phyloP scores from a whole-genome alignment of 768 basidiomycete species.

The Heimioporus sp. region DNA sequence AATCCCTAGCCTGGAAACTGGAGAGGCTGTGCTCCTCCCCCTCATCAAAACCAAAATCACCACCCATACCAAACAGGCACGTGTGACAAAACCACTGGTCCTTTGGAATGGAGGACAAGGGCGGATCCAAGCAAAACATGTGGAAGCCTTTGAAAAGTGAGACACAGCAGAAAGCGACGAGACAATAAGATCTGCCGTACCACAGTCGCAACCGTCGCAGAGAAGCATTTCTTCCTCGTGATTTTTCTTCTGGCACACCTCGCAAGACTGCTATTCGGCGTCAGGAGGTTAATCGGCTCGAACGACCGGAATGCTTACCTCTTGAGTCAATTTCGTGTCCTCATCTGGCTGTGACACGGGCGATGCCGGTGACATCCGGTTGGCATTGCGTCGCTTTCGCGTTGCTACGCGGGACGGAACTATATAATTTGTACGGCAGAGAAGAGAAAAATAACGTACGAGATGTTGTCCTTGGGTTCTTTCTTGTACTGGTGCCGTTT shows the following conservation, averaged over 20 bases:
- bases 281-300: conserved; percentile 15
- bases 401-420: conserved; percentile 29
- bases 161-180: conserved; percentile 11
- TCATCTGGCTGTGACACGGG: conserved; percentile 27
- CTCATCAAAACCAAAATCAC: conserved; percentile 97
- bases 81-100: conserved; percentile 96
- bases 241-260: conserved; percentile 89
- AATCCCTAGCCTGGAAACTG: conserved; percentile 89
- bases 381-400: conserved; percentile 27
- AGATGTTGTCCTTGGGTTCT: conserved; percentile 48
- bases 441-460: conserved; percentile 29
- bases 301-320: conserved; percentile 42
- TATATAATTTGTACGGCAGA: conserved; percentile 7
- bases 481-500: conserved; percentile 47
- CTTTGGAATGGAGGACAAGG: conserved; percentile 78
- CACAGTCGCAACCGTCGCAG: conserved; percentile 84
- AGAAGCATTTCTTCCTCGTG: conserved; percentile 90
- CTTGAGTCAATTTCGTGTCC: conserved; percentile 46
- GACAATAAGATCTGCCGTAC: conserved; percentile 36
- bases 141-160: conserved; percentile 71
- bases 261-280: conserved; percentile 71
- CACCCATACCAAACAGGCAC: conserved; percentile 87
- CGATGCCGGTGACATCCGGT: conserved; percentile 24
- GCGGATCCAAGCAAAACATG: conserved; percentile 95
- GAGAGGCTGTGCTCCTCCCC: conserved; percentile 93